Conservation (phyloP, 2,329 filamentous ascomycete species). For the Leptographium flavum region DNA sequence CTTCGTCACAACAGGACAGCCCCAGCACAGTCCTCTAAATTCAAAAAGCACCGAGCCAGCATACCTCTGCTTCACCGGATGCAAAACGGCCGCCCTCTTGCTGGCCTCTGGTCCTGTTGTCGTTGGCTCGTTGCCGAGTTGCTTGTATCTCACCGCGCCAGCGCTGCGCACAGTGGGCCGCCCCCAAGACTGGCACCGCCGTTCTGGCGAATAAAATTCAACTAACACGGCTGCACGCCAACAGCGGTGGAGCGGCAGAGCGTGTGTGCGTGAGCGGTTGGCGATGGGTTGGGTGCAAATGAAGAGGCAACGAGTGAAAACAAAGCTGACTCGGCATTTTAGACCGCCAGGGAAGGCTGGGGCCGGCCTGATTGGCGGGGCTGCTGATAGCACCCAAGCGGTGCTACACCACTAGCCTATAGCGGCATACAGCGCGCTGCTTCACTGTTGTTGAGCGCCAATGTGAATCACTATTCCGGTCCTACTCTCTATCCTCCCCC, state of each 20-base stretch:
- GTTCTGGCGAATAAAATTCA: background rate
- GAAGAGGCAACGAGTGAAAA: slow-evolving; percentile 7
- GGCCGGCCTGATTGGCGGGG: slow-evolving; percentile 2
- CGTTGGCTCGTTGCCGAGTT: background rate
- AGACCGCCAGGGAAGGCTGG: slow-evolving; percentile 1
- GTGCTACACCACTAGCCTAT: background rate
- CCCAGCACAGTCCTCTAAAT: too few relatives aligned
- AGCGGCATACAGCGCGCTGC: too few relatives aligned
- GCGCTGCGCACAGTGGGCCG: too few relatives aligned
- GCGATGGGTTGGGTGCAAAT: slow-evolving; percentile 1
- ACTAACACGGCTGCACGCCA: background rate
- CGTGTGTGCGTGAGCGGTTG: background rate
- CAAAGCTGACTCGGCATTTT: slow-evolving; percentile 1
- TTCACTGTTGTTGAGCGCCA: too few relatives aligned
- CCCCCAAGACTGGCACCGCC: background rate
- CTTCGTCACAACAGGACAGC: too few relatives aligned
- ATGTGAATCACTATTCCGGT: too few relatives aligned
- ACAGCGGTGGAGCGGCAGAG: background rate
- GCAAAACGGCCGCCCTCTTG: too few relatives aligned
- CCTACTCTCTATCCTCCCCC: background rate
- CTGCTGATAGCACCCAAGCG: background rate
- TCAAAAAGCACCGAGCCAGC: too few relatives aligned
- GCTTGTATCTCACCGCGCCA: too few relatives aligned
- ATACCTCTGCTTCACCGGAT: too few relatives aligned
- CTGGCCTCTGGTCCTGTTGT: background rate